Base-by-base conservation (phyloP, 164 flowering plant species). In the Kingdonia uniflora region DNA sequence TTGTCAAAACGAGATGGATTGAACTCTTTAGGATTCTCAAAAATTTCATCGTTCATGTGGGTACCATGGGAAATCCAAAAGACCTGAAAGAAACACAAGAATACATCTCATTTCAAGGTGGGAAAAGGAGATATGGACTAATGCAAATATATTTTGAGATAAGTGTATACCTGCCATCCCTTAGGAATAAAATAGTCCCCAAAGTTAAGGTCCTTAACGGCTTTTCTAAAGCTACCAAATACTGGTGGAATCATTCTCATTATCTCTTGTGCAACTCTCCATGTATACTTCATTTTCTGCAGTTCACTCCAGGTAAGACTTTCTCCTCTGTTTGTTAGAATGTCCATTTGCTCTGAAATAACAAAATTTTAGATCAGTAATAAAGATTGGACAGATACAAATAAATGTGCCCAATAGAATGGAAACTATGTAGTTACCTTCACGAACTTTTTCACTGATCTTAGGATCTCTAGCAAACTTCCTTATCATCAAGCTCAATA, bases 201-300 rank as follows among this genome's bases (percentile, higher is more conserved):
- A 55, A 65, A 65, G 12, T 48, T 60, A 38, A 25, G 47, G 57
- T 66, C 65, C n/a, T 41, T 52, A 2, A 47, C 42, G 1, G 65
- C 61, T 23, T 26, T 56, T 52, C 58, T 56, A 42, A 56, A 56
- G 58, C 50, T 51, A 26, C 65, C 69, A 19, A 66, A 57, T 10
- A 60, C 48, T 0, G 61, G 60, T 12, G 69, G 69, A 11, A 52
- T 39, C 23, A 55, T 50, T 19, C 69, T 66, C 65, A 66, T 51
- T n/a, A 66, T 5, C 58, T 66, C 69, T 39, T 56, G 65, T 51
- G 65, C 61, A 14, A 66, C 62, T 38, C 45, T 61, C 69, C 69
- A 66, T 52, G 69, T 66, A 40, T 43, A 52, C 35, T 61, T 66
- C 69, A 66, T 66, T 57, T 66, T 60, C 15, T 56, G 62, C 13